phyloP scores from a whole-genome alignment of 2,329 filamentous ascomycete genomes.

The Trichophyton benhamiae region DNA sequence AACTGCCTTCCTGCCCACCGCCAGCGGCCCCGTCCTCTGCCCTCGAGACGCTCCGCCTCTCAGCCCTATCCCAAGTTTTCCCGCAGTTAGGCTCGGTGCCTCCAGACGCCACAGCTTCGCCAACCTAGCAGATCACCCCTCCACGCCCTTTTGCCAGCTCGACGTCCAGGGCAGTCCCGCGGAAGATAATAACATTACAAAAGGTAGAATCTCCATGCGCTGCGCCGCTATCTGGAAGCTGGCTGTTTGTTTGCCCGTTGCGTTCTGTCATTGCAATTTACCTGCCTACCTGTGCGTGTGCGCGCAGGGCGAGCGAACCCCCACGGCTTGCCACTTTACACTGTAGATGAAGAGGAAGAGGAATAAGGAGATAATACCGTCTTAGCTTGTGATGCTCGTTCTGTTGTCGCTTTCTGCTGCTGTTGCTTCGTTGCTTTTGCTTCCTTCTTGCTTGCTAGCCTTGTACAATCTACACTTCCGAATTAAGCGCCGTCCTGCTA shows the following conservation, averaged over 20 bases:
- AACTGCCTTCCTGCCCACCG: background rate
- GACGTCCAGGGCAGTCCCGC: background rate
- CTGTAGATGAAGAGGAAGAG: background rate
- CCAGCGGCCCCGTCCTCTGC: background rate
- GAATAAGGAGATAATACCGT: background rate
- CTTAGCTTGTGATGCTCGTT: too few relatives aligned
- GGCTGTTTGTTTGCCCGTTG: background rate
- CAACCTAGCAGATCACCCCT: background rate
- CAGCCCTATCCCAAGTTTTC: background rate
- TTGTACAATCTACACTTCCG: background rate
- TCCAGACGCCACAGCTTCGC: background rate
- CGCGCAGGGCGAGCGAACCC: background rate
- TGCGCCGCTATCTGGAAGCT: background rate
- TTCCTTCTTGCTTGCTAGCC: background rate
- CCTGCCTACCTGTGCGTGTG: background rate
- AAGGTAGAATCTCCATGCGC: slow-evolving; percentile 1
- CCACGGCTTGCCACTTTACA: background rate
- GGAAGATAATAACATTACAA: background rate
- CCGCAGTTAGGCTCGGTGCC: background rate
- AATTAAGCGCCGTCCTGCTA: background rate
- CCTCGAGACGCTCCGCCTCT: background rate
- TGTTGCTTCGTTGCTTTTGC: background rate
- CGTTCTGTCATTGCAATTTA: background rate
- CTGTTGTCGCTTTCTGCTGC: too few relatives aligned
- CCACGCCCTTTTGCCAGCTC: background rate